A percentile compares a stretch with the other conserved stretches of the same genome.
These are phyloP conservation scores for Phellopilus nigrolimitatus DNA, from an alignment of 1,284 basidiomycete species.

Conservation along the genomic window DNA sequence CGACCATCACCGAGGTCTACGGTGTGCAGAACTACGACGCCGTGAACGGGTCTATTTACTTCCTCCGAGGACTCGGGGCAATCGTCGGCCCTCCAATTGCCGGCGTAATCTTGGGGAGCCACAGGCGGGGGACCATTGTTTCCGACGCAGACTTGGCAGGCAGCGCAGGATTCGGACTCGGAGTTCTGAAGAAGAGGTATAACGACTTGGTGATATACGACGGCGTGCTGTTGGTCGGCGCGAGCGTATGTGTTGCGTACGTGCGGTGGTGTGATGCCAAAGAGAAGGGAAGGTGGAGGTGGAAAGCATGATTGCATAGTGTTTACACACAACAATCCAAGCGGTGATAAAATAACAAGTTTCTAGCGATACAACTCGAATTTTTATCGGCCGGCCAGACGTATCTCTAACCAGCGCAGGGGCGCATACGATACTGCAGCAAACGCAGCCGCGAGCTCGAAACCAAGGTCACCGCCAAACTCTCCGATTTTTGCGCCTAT, in stretches of 20 bases:
- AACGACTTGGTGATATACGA: conserved; percentile 38
- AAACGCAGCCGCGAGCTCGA: conserved; percentile 48
- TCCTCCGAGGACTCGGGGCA: conserved; percentile 38
- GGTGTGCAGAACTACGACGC: conserved; percentile 39
- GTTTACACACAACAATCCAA: not conserved
- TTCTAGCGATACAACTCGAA: no score
- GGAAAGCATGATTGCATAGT: conserved; percentile 32
- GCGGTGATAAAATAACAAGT: not conserved
- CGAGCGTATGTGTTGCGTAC: conserved; percentile 37
- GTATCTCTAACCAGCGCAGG: conserved; percentile 42
- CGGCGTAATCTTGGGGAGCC: conserved; percentile 38
- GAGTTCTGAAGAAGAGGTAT: conserved; percentile 31
- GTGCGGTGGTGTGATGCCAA: conserved; percentile 42
- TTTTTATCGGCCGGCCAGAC: conserved; percentile 33
- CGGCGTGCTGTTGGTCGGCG: conserved; percentile 34
- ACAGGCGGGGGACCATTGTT: conserved; percentile 24
- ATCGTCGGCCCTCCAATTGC: conserved; percentile 39
- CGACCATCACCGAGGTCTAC: conserved; percentile 40
- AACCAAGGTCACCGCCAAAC: conserved; percentile 52
- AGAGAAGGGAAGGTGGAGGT: conserved; percentile 37
- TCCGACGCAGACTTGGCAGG: not conserved
- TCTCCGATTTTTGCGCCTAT: conserved; percentile 40
- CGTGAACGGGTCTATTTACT: conserved; percentile 39
- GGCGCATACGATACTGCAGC: conserved; percentile 38
- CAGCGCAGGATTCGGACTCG: conserved; percentile 17